Evolutionary conservation across 148 eudicot genomes (phyloP), one percentile per base, ranked within the genome.

Genomic region (Gaultheria prostrata): DNA sequence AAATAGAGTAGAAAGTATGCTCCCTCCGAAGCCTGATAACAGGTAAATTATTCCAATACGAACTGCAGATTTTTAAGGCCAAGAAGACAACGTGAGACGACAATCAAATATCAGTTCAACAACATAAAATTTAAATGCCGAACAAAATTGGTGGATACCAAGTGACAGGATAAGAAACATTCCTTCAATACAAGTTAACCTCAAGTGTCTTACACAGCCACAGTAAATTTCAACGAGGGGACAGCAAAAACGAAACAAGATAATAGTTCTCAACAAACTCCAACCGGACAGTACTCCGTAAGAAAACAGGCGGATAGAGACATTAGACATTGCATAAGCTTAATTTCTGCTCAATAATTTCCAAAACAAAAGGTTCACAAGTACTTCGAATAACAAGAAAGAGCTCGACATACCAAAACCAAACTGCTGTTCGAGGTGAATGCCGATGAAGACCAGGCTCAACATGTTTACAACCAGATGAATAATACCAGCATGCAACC

Each of bases 11-110:
- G 97, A 89, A 46, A 89, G 82, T 53, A 95, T 65, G 76, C 92
- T 91, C 24, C 97, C 97, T 24, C 97, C 98, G 39, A 95, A 77
- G 77, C 97, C 97, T 8, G 98, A 90, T 54, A 91, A 28, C n/a
- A 95, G 43, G 84, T 92, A 95, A 82, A 95, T 89, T n/a, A 87
- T 43, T 54, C 97, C 92, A 28, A 92, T 87, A 48, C 89, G 91
- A 26, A 89, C 98, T 93, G 91, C 72, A 39, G 76, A 39, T 39
- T 83, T 24, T 46, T 28, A 43, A 39, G 54, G 3, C 78, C 46
- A 7, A 14, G 61, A 1, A 24, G 0, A 53, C 51, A 65, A 75
- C 17, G 54, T 43, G 35, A 57, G 30, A 56, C 2, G 15, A 33
- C 56, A 63, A 39, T 18, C 43, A 33, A 35, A 28, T 28, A 51